A percentile compares a stretch with the other conserved stretches of the same genome.
phyloP scores from a whole-genome alignment of 352 stramenopile genomes.

The Aphanomyces invadans region DNA sequence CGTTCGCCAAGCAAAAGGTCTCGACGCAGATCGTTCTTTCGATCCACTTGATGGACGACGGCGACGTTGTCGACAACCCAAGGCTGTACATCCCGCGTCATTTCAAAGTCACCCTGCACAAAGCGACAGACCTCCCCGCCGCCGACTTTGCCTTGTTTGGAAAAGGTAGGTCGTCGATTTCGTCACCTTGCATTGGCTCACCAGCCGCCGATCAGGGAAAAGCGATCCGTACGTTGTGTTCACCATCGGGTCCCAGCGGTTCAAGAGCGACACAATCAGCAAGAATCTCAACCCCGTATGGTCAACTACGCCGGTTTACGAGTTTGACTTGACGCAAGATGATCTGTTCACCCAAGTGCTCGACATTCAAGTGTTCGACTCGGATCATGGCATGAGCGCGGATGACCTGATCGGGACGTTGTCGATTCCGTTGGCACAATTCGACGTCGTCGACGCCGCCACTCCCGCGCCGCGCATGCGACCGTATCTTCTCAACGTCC shows the following conservation, averaged over 20 bases:
- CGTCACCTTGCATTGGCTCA: neutral
- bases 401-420: conserved; percentile 17
- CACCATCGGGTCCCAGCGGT: conserved; percentile 1
- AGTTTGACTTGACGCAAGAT: conserved; percentile 15
- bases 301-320: neutral
- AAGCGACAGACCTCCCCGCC: conserved; percentile 1
- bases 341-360: conserved; percentile 20
- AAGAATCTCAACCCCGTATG: conserved; percentile 7
- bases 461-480: neutral
- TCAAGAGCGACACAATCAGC: conserved; percentile 5
- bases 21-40: conserved; percentile 6
- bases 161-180: neutral
- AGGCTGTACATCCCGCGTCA: neutral
- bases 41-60: conserved; percentile 6
- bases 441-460: neutral
- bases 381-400: neutral
- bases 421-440: conserved; percentile 10
- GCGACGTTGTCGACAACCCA: neutral
- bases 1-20: conserved; percentile 14
- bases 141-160: conserved; percentile 5
- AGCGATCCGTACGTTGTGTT: conserved; percentile 21
- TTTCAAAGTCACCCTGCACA: conserved; percentile 13
- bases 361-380: conserved; percentile 19
- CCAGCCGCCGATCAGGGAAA: neutral
- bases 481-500: conserved; percentile 4